phyloP scores from a whole-genome alignment of 345 rosid species.

The Aquilaria sinensis region DNA sequence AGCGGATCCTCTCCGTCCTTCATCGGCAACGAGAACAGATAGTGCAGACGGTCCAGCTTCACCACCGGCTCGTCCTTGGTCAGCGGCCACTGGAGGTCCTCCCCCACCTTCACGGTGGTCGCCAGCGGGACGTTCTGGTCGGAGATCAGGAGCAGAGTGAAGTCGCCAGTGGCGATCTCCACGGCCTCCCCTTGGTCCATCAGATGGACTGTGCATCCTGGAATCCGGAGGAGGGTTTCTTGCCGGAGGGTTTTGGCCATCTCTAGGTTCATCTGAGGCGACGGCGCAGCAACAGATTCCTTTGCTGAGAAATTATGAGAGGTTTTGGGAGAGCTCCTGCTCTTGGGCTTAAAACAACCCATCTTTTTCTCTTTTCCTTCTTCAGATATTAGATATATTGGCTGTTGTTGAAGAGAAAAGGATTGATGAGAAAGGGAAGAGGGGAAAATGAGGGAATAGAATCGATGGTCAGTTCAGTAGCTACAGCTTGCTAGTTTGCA shows the following conservation, averaged over 20 bases:
- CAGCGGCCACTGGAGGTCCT: constrained; percentile 78
- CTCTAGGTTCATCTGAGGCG: constrained; percentile 17
- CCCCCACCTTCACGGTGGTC: constrained; percentile 59
- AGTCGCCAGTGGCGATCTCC: constrained; percentile 61
- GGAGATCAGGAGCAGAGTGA: constrained; percentile 42
- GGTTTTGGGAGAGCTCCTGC: constrained; percentile 20
- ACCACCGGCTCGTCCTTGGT: constrained; percentile 92
- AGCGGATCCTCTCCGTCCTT: constrained; percentile 57
- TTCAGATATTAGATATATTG: constrained; percentile 1
- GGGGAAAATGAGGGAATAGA: constrained; percentile 6
- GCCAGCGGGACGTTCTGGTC: constrained; percentile 60
- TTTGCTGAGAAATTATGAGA: background rate
- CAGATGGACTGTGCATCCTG: constrained; percentile 67
- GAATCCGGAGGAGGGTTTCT: constrained; percentile 48
- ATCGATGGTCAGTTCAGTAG: constrained; percentile 8
- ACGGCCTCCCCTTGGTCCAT: constrained; percentile 75
- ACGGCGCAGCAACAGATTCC: constrained; percentile 5
- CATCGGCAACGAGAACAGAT: constrained; percentile 76
- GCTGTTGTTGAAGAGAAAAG: constrained; percentile 1
- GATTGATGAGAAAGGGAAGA: background rate
- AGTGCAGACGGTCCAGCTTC: constrained; percentile 62
- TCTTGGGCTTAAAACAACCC: constrained; percentile 43
- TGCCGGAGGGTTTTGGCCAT: constrained; percentile 27
- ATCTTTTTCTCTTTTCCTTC: constrained; percentile 16
- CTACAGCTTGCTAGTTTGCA: background rate